Conservation (phyloP, 2,329 filamentous ascomycete species). For the Sclerotiophoma versabilis region DNA sequence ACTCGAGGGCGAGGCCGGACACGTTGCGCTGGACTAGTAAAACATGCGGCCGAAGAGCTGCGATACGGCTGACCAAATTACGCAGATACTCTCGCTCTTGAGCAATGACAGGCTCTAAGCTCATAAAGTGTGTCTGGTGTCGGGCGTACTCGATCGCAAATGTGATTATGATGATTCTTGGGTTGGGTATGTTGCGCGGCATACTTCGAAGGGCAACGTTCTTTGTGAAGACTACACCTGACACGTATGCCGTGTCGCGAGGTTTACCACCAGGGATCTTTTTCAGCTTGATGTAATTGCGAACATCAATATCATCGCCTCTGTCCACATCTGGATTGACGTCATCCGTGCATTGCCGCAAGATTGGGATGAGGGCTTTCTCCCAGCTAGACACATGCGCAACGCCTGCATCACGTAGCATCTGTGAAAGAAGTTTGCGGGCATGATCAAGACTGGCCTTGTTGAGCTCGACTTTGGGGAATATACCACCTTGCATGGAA, state of each 20-base stretch:
- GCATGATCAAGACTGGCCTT: conserved; percentile 88
- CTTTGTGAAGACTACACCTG: conserved; percentile 96
- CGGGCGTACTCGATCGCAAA: conserved; percentile 97
- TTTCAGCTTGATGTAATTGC: conserved; percentile 97
- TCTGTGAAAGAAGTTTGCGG: conserved; percentile 80
- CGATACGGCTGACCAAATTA: conserved; percentile 90
- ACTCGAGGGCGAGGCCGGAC: conserved; percentile 86
- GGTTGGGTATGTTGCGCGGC: conserved; percentile 82
- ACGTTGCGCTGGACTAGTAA: conserved; percentile 93
- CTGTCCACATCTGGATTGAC: conserved; percentile 90
- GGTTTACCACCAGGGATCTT: conserved; percentile 91
- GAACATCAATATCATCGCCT: conserved; percentile 95
- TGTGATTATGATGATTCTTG: conserved; percentile 88
- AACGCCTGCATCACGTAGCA: conserved; percentile 78
- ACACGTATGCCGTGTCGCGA: conserved; percentile 93
- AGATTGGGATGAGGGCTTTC: conserved; percentile 85
- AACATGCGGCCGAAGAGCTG: conserved; percentile 82
- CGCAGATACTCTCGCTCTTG: conserved; percentile 94
- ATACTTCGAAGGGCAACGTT: conserved; percentile 97
- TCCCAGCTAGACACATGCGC: conserved; percentile 82
- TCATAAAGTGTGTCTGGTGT: conserved; percentile 96
- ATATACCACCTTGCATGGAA: conserved; percentile 77
- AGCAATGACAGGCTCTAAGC: conserved; percentile 91
- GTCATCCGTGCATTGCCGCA: conserved; percentile 90
- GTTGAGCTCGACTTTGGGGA: conserved; percentile 83